Evolutionary conservation across 2,329 filamentous ascomycete species (phyloP), one percentile per base, ranked within the genome.

Genomic region (Pyricularia sp.): DNA sequence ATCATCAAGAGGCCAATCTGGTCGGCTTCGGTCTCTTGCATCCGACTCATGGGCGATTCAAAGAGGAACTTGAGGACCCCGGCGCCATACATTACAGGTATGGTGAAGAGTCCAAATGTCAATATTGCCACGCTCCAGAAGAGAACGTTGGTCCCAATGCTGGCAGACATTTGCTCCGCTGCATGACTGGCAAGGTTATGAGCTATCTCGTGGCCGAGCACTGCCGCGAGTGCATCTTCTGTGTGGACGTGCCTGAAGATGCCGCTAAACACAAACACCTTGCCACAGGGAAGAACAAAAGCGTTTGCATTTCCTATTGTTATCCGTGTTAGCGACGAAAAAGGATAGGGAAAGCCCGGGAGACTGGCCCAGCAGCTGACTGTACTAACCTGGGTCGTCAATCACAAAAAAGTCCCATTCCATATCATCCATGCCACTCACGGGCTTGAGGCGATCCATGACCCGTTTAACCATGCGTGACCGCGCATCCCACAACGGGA

Each of bases 1-100:
- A 94, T 94, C 84, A 94, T 91, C 84, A 94, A 87, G 42, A 94
- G 78, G 0, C 92, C 92, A 65, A 94, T 92, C 73, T 91, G 92
- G 75, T 94, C 92, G 0, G 92, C 92, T 79, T 94, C 91, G 66
- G 83, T 87, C 81, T 91, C 92, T 79, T 93, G 91, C 75, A 84
- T 85, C 66, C 92, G 82, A 65, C 86, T 87, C 76, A 91, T 91
- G 1, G 91, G 92, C 70, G 86, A 81, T 66, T 82, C 83, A 75
- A 92, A 87, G n/a, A 90, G 84, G 20, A 91, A 76, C 67, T 91
- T 84, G 36, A 91, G 79, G 25, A 89, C 68, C 1, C 83, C 80
- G 23, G 79, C 81, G 55, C 65, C 65, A 28, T 61, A 61, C 58
- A 61, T 61, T 4, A 61, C 25, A 17, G 58, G 58, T 26, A 61